Evolutionary conservation across 2,329 filamentous ascomycete species (phyloP).

Genomic region (Paracoccidioides brasiliensis): DNA sequence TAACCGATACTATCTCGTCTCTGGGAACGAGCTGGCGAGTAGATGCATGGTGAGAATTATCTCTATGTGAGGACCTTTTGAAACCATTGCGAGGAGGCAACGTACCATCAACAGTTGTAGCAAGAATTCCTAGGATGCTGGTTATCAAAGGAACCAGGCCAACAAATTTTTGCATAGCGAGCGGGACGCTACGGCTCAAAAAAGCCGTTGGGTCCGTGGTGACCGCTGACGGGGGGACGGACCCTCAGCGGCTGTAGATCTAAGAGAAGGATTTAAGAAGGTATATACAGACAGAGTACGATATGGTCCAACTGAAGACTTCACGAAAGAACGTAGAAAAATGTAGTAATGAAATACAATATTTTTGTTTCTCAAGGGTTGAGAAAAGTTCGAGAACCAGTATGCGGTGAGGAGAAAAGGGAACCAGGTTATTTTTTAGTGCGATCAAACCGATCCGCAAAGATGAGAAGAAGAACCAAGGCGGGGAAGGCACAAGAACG

Average conservation of each 20-base stretch:
- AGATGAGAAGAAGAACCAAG: not conserved
- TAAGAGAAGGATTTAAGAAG: not conserved
- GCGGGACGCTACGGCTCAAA: constrained; percentile 5
- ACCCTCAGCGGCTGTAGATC: not conserved
- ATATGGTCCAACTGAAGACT: not conserved
- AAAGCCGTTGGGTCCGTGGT: constrained; percentile 1
- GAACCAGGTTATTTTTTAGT: not conserved
- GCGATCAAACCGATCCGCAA: not conserved
- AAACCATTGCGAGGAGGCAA: not conserved
- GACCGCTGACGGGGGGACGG: not conserved
- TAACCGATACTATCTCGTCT: constrained; percentile 64
- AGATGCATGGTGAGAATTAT: constrained; percentile 1
- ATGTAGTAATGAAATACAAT: too few relatives aligned
- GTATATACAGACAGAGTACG: not conserved
- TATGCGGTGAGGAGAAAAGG: not conserved
- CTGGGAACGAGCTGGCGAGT: constrained; percentile 50
- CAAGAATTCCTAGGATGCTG: constrained; percentile 16
- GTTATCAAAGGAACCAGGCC: constrained; percentile 17
- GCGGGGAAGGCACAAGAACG: too few relatives aligned
- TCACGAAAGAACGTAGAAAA: not conserved
- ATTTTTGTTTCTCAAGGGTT: not conserved
- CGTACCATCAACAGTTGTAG: constrained; percentile 12
- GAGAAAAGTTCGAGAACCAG: not conserved
- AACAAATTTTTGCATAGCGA: constrained; percentile 17
- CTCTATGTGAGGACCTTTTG: not conserved